phyloP scores from a whole-genome alignment of 1,284 basidiomycete genomes.

The Ganoderma multipileum region DNA sequence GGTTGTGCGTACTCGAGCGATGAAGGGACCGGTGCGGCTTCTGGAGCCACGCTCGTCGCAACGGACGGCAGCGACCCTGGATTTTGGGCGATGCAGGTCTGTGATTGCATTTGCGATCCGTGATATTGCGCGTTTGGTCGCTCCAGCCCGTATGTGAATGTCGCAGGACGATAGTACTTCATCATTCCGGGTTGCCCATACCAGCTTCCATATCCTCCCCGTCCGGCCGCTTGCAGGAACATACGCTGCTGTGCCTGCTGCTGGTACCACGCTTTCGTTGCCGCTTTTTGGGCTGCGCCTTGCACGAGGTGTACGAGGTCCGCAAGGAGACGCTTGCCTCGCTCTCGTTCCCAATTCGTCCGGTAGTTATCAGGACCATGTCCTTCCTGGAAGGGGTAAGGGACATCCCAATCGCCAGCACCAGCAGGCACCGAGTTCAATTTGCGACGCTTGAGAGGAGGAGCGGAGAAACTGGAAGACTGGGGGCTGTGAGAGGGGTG shows the following conservation, averaged over 20 bases:
- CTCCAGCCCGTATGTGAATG: constrained; percentile 34
- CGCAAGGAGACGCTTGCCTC: constrained; percentile 63
- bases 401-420: constrained; percentile 80
- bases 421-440: constrained; percentile 74
- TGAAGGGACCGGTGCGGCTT: too few species aligned
- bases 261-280: constrained; percentile 35
- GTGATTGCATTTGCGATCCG: constrained; percentile 13
- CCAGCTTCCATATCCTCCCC: constrained; percentile 1
- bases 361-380: constrained; percentile 71
- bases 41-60: not conserved
- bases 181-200: constrained; percentile 17
- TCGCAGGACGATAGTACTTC: constrained; percentile 46
- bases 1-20: not conserved
- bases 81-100: not conserved
- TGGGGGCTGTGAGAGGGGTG: not conserved
- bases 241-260: constrained; percentile 20
- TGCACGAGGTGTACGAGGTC: constrained; percentile 69
- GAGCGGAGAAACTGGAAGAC: constrained; percentile 30
- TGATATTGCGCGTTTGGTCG: constrained; percentile 18
- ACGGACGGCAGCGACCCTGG: not conserved
- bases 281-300: constrained; percentile 49
- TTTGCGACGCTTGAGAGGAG: constrained; percentile 62
- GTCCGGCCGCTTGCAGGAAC: not conserved
- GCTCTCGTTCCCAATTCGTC: constrained; percentile 65
- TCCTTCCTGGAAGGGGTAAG: constrained; percentile 73